Evolutionary conservation across 495 filamentous ascomycete genomes (phyloP).

Genomic region (Xylaria scruposa): DNA sequence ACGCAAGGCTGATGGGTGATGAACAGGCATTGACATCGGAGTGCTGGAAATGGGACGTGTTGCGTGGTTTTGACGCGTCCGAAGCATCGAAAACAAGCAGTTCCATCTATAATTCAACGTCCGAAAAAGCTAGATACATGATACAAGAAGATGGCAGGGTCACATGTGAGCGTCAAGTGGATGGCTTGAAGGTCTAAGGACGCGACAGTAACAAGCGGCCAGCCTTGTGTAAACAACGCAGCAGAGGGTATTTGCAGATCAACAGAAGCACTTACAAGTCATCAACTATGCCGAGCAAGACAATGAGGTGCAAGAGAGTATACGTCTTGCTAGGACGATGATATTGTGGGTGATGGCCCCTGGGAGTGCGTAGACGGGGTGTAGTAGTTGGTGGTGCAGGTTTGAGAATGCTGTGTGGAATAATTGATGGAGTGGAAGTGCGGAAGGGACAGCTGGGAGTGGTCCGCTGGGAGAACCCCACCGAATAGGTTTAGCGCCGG

Average conservation of each 20-base stretch:
- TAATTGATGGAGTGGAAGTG: slow-evolving; percentile 37
- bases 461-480: slow-evolving; percentile 16
- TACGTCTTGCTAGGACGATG: slow-evolving; percentile 33
- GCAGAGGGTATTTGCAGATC: slow-evolving; percentile 26
- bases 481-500: slow-evolving; percentile 24
- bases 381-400: slow-evolving; percentile 42
- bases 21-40: slow-evolving; percentile 48
- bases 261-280: slow-evolving; percentile 41
- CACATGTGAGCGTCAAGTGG: slow-evolving; percentile 49
- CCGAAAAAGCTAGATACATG: slow-evolving; percentile 40
- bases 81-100: slow-evolving; percentile 34
- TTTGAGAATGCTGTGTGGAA: slow-evolving; percentile 45
- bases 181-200: slow-evolving; percentile 50
- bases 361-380: slow-evolving; percentile 42
- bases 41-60: slow-evolving; percentile 32
- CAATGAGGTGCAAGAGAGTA: slow-evolving; percentile 29
- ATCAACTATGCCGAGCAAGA: slow-evolving; percentile 36
- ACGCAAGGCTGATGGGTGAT: slow-evolving; percentile 51
- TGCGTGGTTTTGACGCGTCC: slow-evolving; percentile 37
- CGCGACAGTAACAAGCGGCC: slow-evolving; percentile 33
- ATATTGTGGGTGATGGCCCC: slow-evolving; percentile 36
- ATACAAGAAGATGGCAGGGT: slow-evolving; percentile 42
- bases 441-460: slow-evolving; percentile 30
- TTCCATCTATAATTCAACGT: slow-evolving; percentile 44
- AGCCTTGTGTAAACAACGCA: slow-evolving; percentile 40